Percentiles rank a stretch among this genome's conserved stretches.
Conservation (phyloP, 2,329 filamentous ascomycete genomes). For the Phoma sp. region DNA sequence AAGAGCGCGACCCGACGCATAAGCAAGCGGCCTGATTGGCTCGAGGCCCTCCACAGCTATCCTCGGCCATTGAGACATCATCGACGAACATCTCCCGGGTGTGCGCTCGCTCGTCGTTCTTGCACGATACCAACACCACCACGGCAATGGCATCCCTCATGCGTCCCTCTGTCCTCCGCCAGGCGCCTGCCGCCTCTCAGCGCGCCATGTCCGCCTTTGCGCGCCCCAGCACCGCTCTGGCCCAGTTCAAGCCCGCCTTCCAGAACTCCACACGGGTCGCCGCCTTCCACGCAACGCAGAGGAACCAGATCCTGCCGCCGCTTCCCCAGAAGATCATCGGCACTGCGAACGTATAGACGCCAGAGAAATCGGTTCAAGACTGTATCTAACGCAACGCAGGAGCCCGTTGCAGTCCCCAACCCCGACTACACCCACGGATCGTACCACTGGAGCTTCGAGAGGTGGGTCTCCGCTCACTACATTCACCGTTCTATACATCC, state of each 20-base stretch:
- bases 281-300: slow-evolving; percentile 84
- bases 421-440: slow-evolving; percentile 82
- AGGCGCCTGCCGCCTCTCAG: slow-evolving; percentile 52
- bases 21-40: slow-evolving; percentile 8
- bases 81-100: slow-evolving; percentile 15
- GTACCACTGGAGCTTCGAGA: slow-evolving; percentile 98
- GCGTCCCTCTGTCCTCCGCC: slow-evolving; percentile 57
- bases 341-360: slow-evolving; percentile 56
- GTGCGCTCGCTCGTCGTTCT: background rate
- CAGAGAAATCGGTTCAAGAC: background rate
- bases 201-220: slow-evolving; percentile 53
- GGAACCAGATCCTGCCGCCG: slow-evolving; percentile 78
- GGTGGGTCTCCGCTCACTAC: slow-evolving; percentile 49
- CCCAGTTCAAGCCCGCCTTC: slow-evolving; percentile 49
- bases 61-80: slow-evolving; percentile 14
- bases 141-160: slow-evolving; percentile 60
- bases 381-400: slow-evolving; percentile 42
- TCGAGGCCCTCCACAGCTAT: slow-evolving; percentile 1
- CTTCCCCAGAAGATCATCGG: slow-evolving; percentile 85
- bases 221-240: slow-evolving; percentile 44
- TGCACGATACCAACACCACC: slow-evolving; percentile 1
- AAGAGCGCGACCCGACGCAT: background rate
- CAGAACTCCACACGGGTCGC: slow-evolving; percentile 62
- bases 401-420: slow-evolving; percentile 76
- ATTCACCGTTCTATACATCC: background rate